phyloP scores from a whole-genome alignment of 805 yeast species.

The Millerozyma miso region DNA sequence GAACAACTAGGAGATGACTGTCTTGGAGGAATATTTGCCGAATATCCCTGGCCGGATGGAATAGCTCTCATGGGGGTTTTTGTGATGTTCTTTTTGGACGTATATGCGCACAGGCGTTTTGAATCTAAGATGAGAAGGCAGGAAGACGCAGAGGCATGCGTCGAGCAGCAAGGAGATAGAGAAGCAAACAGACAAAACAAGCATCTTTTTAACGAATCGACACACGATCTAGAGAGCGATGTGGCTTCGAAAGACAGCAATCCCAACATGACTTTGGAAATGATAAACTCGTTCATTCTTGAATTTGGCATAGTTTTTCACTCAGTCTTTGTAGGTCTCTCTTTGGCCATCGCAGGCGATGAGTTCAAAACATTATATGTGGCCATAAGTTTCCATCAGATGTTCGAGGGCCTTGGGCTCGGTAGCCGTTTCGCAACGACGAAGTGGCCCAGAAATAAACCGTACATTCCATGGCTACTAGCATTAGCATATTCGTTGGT shows the following conservation, averaged over 20 bases:
- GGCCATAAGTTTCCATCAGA: constrained; percentile 71
- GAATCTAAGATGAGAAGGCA: constrained; percentile 28
- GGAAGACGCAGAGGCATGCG: neutral
- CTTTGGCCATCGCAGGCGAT: constrained; percentile 73
- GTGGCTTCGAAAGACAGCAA: neutral
- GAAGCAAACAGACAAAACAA: neutral
- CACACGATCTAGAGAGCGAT: neutral
- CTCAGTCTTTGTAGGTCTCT: constrained; percentile 75
- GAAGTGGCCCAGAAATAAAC: constrained; percentile 29
- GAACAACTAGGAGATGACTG: constrained; percentile 55
- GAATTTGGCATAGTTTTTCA: constrained; percentile 83
- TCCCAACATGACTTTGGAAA: neutral
- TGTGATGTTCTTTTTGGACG: constrained; percentile 49
- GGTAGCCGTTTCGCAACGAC: constrained; percentile 59
- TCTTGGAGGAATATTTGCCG: constrained; percentile 54
- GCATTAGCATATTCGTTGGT: constrained; percentile 25
- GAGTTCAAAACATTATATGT: constrained; percentile 69
- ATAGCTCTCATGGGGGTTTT: constrained; percentile 49
- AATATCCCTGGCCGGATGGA: constrained; percentile 54
- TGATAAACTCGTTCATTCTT: constrained; percentile 37
- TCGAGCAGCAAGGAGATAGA: neutral
- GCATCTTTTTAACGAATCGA: neutral
- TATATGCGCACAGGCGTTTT: constrained; percentile 44
- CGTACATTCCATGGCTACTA: constrained; percentile 30
- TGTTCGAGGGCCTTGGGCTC: constrained; percentile 82